Conservation (phyloP, 768 basidiomycete species). For the Nidularia pulvinata region DNA sequence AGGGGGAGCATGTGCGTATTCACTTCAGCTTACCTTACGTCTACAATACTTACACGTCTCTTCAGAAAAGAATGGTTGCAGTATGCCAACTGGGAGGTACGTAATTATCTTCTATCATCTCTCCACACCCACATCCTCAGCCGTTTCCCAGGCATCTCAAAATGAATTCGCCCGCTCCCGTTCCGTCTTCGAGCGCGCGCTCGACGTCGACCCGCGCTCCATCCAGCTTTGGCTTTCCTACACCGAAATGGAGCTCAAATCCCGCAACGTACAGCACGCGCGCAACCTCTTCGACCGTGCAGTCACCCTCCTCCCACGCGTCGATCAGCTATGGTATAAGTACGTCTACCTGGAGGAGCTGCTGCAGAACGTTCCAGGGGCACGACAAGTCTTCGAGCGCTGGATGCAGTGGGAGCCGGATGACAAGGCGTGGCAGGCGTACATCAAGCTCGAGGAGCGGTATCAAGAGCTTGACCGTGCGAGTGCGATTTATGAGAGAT, state of each 20-base stretch:
- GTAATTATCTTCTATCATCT: constrained; percentile 10
- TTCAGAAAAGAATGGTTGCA: constrained; percentile 84
- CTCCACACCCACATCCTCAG: background rate
- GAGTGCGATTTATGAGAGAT: constrained; percentile 90
- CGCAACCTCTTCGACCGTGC: constrained; percentile 97
- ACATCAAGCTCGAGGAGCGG: constrained; percentile 96
- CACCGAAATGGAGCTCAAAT: constrained; percentile 97
- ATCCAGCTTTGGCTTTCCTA: constrained; percentile 94
- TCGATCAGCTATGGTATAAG: constrained; percentile 99
- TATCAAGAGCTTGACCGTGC: constrained; percentile 93
- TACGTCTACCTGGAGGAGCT: constrained; percentile 99
- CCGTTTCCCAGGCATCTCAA: constrained; percentile 72
- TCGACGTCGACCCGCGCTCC: constrained; percentile 92
- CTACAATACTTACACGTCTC: constrained; percentile 1
- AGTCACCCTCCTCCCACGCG: constrained; percentile 93
- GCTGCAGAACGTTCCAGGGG: constrained; percentile 93
- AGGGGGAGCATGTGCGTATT: constrained; percentile 73
- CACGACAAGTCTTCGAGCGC: constrained; percentile 96
- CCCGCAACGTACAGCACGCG: constrained; percentile 95
- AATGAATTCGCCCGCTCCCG: constrained; percentile 95
- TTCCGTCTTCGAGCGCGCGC: constrained; percentile 94
- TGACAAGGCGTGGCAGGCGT: constrained; percentile 99
- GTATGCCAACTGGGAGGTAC: constrained; percentile 85
- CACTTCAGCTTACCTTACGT: background rate
- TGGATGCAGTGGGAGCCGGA: constrained; percentile 99